Evolutionary conservation across 495 filamentous ascomycete genomes (phyloP), one percentile per base, ranked within the genome.

Genomic region (Cladorrhinum samala): DNA sequence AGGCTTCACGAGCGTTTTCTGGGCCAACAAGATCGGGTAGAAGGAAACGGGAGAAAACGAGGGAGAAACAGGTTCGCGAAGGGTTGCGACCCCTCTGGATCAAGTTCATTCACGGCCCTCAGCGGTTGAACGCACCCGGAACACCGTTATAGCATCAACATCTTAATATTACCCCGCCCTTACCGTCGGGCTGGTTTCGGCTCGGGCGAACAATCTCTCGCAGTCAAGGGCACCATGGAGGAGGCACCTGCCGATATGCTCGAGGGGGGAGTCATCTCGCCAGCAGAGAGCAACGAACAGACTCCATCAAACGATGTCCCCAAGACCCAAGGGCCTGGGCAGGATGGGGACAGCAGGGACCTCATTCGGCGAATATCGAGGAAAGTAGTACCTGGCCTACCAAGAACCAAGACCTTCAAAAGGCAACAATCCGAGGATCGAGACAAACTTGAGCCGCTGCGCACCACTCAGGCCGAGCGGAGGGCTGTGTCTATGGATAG

Each of bases 351-450:
- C 23, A 33, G 24, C 37, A 33, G 2, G 5, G 63, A 61, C 44
- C 40, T 59, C 48, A 59, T 62, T 19, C 63, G 83, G 49, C 78
- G 82, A 54, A 63, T 83, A 33, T 84, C 86, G 14, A 72, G 85
- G 55, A 84, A 78, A 55, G 90, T 90, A 1, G 81, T 92, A n/a
- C 86, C 89, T 9, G 85, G 84, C 14, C 72, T 94, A 37, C 88
- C 91, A 30, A 79, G 88, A 50, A 72, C 83, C 9, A 77, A 82
- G 47, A 91, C 87, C 3, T 89, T 91, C 68, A 86, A 83, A 66
- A 79, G 90, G 60, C 89, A 91, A 61, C 81, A 85, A 60, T 89
- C 87, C 20, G 91, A 95, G 67, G 77, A 76, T 53, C 77, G 88
- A 56, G 83, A 91, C 57, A 83, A 79, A 53, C 75, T 94, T 21